phyloP scores from a whole-genome alignment of 1,284 basidiomycete genomes.

The Sphaerobolus stellatus region DNA sequence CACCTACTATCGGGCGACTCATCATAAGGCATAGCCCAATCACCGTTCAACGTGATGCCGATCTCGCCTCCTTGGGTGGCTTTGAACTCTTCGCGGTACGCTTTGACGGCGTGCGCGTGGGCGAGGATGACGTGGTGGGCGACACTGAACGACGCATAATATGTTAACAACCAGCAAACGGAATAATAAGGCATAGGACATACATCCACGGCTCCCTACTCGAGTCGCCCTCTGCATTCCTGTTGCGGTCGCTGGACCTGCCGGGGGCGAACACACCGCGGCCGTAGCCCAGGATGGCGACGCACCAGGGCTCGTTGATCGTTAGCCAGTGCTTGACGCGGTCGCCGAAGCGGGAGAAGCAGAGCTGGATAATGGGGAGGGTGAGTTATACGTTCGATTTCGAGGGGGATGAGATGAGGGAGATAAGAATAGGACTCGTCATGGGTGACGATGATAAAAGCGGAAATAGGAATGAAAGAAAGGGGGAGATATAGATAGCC shows the following conservation, averaged over 20 bases:
- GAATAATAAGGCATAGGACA: constrained; percentile 25
- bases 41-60: constrained; percentile 73
- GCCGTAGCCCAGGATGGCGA: constrained; percentile 68
- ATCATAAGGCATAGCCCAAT: constrained; percentile 71
- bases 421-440: constrained; percentile 7
- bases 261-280: constrained; percentile 69
- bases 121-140: constrained; percentile 68
- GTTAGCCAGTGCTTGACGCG: constrained; percentile 76
- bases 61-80: constrained; percentile 56
- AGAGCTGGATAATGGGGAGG: constrained; percentile 40
- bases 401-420: constrained; percentile 2
- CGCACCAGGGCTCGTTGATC: constrained; percentile 74
- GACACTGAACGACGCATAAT: constrained; percentile 41
- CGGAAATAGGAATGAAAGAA: too few species aligned
- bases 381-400: neutral
- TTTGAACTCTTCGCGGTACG: constrained; percentile 65
- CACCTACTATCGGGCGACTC: constrained; percentile 59
- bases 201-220: constrained; percentile 74
- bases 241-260: constrained; percentile 56
- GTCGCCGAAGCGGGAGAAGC: constrained; percentile 73
- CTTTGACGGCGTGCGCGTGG: constrained; percentile 63
- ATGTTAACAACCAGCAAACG: constrained; percentile 8
- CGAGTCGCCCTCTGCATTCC: constrained; percentile 57
- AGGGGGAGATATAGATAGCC: too few species aligned
- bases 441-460: neutral